Evolutionary conservation across 2,329 filamentous ascomycete genomes (phyloP), one percentile per base, ranked within the genome.

Genomic region (Diaporthe aspalathi): DNA sequence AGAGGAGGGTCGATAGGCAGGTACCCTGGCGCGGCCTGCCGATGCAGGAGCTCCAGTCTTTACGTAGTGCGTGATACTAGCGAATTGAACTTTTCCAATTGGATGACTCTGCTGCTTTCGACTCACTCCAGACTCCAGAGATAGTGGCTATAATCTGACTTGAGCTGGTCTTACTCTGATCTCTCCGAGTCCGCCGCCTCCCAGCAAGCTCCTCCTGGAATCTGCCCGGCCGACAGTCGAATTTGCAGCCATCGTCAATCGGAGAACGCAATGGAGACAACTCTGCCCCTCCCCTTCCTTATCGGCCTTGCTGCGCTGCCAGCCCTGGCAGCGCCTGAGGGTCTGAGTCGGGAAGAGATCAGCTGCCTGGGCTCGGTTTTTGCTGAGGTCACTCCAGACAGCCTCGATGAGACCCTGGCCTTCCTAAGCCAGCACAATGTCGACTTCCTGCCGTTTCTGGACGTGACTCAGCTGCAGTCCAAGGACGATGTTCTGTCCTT

Each of bases 401-500:
- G 79, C 57, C 72, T 85, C 43, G 82, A 84, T 24, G 79, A 85
- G 74, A 79, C 87, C 49, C 78, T 82, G 50, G 78, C 80, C 38
- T 86, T 89, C 73, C 80, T 91, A 67, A 80, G 81, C 38, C 83
- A 83, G 71, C 84, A 87, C 76, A 85, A 83, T 73, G 81, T 84
- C 70, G 84, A 87, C 43, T 86, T 88, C 74, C 84, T 87, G 75
- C 88, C 93, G 74, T 94, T 93, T 80, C 88, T 97, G 75, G 94
- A 97, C 77, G 94, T 91, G 65, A 92, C 93, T 5, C 83, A 83
- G 27, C 86, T 98, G 49, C 81, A 88, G 40, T 90, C 90, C 14
- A 84, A 85, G 69, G 92, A 94, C 75, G 92, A 97, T 74, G 85
- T 98, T 45, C 83, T 95, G 68, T 88, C 92, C 57, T 87, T 98